Conservation (phyloP, 495 filamentous ascomycete genomes). For the Hypoxylon cercidicola region DNA sequence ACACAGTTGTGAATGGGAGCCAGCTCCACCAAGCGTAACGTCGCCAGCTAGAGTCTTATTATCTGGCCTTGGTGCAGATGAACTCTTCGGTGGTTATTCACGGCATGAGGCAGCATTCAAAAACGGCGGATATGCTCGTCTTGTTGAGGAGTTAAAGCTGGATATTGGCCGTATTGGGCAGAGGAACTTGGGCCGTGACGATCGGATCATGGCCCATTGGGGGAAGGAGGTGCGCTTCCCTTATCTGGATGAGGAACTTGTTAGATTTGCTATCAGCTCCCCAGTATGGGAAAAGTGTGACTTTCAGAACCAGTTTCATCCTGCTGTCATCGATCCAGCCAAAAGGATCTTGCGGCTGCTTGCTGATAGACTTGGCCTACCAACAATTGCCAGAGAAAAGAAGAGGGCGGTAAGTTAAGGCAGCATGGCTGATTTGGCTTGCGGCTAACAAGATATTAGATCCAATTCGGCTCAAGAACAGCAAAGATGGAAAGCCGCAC, state of each 20-base stretch:
- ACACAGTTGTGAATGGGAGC: constrained; percentile 29
- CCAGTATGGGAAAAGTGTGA: constrained; percentile 89
- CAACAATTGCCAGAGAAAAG: constrained; percentile 77
- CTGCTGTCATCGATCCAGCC: constrained; percentile 69
- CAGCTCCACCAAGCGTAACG: constrained; percentile 58
- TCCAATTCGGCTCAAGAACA: constrained; percentile 87
- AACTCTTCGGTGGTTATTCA: constrained; percentile 93
- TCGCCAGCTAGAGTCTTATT: constrained; percentile 85
- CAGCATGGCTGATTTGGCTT: neutral
- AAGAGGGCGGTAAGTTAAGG: constrained; percentile 77
- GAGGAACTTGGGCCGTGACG: constrained; percentile 92
- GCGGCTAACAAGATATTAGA: constrained; percentile 51
- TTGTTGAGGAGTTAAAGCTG: constrained; percentile 85
- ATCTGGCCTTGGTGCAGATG: constrained; percentile 94
- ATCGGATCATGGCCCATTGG: constrained; percentile 90
- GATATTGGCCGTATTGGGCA: constrained; percentile 89
- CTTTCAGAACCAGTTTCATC: constrained; percentile 64
- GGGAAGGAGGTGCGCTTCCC: constrained; percentile 92
- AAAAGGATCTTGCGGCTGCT: constrained; percentile 85
- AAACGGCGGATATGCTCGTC: constrained; percentile 70
- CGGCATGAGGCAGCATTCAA: constrained; percentile 83
- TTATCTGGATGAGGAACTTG: constrained; percentile 86
- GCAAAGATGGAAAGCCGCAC: constrained; percentile 77
- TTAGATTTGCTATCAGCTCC: constrained; percentile 77
- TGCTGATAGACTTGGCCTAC: constrained; percentile 78